Conservation (phyloP, 306 rosid species). For the Glycine tomentella region DNA sequence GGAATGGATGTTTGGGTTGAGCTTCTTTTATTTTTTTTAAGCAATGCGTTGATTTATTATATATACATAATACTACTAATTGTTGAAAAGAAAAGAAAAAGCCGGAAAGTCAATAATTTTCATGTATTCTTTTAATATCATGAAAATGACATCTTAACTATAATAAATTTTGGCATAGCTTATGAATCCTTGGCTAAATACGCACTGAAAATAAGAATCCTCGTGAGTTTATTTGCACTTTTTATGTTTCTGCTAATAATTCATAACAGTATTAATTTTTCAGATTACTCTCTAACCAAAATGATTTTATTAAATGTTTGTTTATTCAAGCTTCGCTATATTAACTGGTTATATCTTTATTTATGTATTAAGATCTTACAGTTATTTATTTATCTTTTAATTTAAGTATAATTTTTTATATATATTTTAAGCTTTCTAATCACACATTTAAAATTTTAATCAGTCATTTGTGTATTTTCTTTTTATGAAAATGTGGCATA, state of each 20-base stretch:
- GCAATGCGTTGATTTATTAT: no score
- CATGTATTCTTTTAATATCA: constrained; percentile 14
- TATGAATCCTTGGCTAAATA: background rate
- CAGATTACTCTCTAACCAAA: background rate
- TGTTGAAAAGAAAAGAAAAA: background rate
- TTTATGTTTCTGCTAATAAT: background rate
- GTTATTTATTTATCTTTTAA: no score
- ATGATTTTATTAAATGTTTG: background rate
- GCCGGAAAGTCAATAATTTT: constrained; percentile 41
- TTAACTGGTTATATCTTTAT: background rate
- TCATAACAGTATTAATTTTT: background rate
- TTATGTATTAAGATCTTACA: background rate
- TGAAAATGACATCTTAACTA: constrained; percentile 61
- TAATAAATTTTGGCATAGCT: background rate
- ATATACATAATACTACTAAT: background rate
- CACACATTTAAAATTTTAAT: background rate
- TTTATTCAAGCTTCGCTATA: background rate
- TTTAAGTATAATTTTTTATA: no score
- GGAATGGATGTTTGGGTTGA: background rate
- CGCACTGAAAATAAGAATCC: no score
- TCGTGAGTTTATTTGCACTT: background rate
- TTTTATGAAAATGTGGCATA: background rate
- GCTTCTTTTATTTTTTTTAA: background rate
- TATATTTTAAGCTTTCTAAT: background rate
- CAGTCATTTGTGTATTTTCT: background rate